phyloP scores from a whole-genome alignment of 2,329 filamentous ascomycete genomes.

The Thermomyces lanuginosus region DNA sequence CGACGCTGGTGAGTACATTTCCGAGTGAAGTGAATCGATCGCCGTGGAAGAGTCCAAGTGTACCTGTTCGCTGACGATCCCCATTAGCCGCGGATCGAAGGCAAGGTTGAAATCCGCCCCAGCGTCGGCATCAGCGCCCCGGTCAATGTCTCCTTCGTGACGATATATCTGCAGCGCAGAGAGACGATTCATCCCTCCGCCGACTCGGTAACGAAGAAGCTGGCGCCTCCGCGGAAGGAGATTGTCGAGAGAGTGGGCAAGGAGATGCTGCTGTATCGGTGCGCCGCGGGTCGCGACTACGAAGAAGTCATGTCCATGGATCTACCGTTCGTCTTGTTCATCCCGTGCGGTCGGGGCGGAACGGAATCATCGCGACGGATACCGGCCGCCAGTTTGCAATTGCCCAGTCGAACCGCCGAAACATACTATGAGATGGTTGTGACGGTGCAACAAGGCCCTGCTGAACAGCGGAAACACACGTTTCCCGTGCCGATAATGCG shows the following conservation, averaged over 20 bases:
- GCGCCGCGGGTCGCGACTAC: constrained; percentile 63
- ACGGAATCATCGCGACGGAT: constrained; percentile 81
- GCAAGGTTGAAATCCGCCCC: constrained; percentile 90
- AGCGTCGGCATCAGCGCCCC: constrained; percentile 71
- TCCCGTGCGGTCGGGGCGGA: constrained; percentile 80
- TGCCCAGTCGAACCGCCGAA: constrained; percentile 86
- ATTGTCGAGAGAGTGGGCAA: constrained; percentile 87
- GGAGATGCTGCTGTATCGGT: constrained; percentile 82
- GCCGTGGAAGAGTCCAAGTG: too few relatives aligned
- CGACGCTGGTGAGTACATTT: constrained; percentile 61
- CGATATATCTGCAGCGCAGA: constrained; percentile 80
- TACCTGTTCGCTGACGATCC: constrained; percentile 5
- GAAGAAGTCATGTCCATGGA: constrained; percentile 93
- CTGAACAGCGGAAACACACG: constrained; percentile 72
- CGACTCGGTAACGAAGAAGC: constrained; percentile 80
- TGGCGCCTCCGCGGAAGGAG: constrained; percentile 80
- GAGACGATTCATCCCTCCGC: constrained; percentile 95
- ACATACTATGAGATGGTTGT: constrained; percentile 96
- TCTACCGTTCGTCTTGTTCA: constrained; percentile 90
- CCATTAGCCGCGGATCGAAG: constrained; percentile 78
- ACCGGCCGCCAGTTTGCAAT: constrained; percentile 77
- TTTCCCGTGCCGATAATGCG: constrained; percentile 82
- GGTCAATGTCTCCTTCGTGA: constrained; percentile 79
- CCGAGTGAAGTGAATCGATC: too few relatives aligned
- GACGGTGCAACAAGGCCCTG: constrained; percentile 78